These are phyloP conservation scores for Sporothrix globosa DNA, from an alignment of 2,329 filamentous ascomycete species.

Conservation along the genomic window DNA sequence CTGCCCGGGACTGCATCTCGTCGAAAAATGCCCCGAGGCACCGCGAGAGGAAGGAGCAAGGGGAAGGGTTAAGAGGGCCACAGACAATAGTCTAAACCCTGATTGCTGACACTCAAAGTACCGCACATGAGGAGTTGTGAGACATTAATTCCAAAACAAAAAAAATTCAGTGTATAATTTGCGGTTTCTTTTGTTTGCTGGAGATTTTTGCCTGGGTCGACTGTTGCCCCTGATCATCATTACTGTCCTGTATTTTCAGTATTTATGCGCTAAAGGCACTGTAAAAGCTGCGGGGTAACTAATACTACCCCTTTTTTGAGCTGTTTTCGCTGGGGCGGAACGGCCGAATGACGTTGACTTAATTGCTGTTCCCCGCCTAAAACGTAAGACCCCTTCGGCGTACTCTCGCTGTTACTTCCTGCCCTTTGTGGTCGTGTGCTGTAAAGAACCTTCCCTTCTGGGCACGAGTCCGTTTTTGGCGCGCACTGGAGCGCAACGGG, in stretches of 20 bases:
- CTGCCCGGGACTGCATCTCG: neutral
- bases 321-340: neutral
- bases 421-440: neutral
- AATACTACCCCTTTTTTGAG: neutral
- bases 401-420: neutral
- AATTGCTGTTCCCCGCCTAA: neutral
- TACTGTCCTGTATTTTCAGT: neutral
- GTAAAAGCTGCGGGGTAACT: neutral
- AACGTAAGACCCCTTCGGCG: neutral
- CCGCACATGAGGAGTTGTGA: no score
- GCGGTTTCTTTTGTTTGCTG: no score
- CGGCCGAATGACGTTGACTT: conserved; percentile 16
- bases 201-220: no score
- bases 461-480: conserved; percentile 1
- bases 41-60: neutral
- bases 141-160: no score
- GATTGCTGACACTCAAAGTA: no score
- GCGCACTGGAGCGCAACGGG: neutral
- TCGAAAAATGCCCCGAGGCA: conserved; percentile 6
- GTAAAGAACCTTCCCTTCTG: neutral
- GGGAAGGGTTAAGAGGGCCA: neutral
- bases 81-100: neutral
- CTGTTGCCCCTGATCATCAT: no score
- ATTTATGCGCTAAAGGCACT: neutral
- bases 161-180: no score